Conservation (phyloP, 1,284 basidiomycete genomes). For the Sporisorium graminicola region DNA sequence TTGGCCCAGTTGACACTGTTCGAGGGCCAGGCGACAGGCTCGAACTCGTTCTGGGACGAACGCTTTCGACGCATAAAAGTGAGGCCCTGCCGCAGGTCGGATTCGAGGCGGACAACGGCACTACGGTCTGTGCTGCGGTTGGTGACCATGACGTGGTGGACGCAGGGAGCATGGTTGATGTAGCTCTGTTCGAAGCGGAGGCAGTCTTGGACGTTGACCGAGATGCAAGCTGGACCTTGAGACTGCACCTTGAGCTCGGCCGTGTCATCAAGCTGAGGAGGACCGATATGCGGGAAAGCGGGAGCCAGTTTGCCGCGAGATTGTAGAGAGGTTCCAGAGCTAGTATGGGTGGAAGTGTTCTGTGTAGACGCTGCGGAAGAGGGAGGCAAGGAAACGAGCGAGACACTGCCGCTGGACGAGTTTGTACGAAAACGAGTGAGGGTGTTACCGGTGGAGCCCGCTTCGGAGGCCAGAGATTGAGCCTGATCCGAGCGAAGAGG, state of each 20-base stretch:
- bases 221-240: slow-evolving; percentile 37
- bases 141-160: slow-evolving; percentile 48
- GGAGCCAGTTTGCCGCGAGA: slow-evolving; percentile 17
- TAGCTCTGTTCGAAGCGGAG: slow-evolving; percentile 56
- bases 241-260: slow-evolving; percentile 31
- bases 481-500: slow-evolving; percentile 4
- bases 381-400: slow-evolving; percentile 38
- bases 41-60: slow-evolving; percentile 43
- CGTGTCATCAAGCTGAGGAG: slow-evolving; percentile 36
- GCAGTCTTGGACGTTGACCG: slow-evolving; percentile 38
- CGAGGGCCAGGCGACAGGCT: slow-evolving; percentile 53
- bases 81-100: slow-evolving; percentile 54
- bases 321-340: slow-evolving; percentile 30
- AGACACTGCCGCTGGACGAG: slow-evolving; percentile 43
- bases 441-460: slow-evolving; percentile 20
- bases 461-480: slow-evolving; percentile 10
- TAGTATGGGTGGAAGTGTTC: slow-evolving; percentile 42
- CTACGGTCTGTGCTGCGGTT: slow-evolving; percentile 42
- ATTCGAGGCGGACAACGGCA: slow-evolving; percentile 57
- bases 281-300: slow-evolving; percentile 24
- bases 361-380: slow-evolving; percentile 42
- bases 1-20: slow-evolving; percentile 63
- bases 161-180: slow-evolving; percentile 62
- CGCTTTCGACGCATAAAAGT: slow-evolving; percentile 59
- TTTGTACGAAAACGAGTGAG: slow-evolving; percentile 43